Conservation (phyloP, 108 stramenopile species). For the Cyclotella baltica region DNA sequence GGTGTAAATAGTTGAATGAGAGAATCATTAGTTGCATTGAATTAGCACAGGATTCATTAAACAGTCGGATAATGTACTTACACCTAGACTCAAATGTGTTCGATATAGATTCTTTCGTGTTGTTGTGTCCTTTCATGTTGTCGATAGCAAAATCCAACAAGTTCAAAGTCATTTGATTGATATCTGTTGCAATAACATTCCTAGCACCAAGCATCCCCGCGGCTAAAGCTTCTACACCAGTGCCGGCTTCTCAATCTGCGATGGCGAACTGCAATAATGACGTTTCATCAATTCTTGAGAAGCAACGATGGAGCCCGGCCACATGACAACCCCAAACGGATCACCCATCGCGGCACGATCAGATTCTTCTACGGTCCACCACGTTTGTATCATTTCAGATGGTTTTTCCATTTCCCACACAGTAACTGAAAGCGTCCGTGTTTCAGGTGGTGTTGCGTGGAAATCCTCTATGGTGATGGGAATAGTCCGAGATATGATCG, state of each 20-base stretch:
- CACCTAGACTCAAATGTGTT: constrained; percentile 24
- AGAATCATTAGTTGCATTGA: neutral
- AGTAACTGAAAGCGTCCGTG: constrained; percentile 52
- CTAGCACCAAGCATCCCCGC: constrained; percentile 77
- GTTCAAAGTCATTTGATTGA: constrained; percentile 72
- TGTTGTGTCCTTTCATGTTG: constrained; percentile 20
- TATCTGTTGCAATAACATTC: constrained; percentile 78
- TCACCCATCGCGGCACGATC: constrained; percentile 55
- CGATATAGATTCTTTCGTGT: constrained; percentile 23
- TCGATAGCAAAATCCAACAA: constrained; percentile 66
- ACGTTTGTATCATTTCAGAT: constrained; percentile 70
- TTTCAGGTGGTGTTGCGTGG: neutral
- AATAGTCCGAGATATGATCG: constrained; percentile 50
- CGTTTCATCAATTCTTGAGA: constrained; percentile 61
- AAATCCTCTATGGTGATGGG: constrained; percentile 21
- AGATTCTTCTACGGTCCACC: constrained; percentile 58
- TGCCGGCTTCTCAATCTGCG: constrained; percentile 58
- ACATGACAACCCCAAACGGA: constrained; percentile 84
- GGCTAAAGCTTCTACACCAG: constrained; percentile 72
- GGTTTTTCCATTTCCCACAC: constrained; percentile 85
- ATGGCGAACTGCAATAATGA: neutral
- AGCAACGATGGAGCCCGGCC: constrained; percentile 86
- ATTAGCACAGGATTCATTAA: neutral
- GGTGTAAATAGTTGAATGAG: neutral
- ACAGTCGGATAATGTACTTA: neutral